These are phyloP conservation scores for Penicillium sp. DNA, from an alignment of 2,329 filamentous ascomycete genomes.

Conservation along the genomic window DNA sequence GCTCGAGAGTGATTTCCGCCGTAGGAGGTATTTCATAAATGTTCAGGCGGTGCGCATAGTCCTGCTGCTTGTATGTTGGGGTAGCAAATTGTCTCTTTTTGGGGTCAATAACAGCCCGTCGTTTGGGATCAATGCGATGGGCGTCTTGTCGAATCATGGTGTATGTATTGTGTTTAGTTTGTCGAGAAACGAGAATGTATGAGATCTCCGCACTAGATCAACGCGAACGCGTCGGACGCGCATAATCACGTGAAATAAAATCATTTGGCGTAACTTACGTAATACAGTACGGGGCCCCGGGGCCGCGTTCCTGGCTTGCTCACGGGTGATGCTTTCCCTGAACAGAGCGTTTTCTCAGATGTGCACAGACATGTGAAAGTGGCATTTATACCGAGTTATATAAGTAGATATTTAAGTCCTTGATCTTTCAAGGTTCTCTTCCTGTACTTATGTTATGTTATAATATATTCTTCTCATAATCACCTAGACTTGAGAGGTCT, in stretches of 20 bases:
- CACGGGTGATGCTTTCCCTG: neutral
- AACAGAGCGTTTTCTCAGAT: neutral
- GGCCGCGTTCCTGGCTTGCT: too few relatives aligned
- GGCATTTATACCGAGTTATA: neutral
- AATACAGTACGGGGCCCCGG: neutral
- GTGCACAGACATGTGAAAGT: conserved; percentile 13
- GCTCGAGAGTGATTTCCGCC: conserved; percentile 89
- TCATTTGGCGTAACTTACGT: neutral
- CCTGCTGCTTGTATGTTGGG: conserved; percentile 69
- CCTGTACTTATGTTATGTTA: too few relatives aligned
- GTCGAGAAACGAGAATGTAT: neutral
- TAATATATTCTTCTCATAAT: neutral
- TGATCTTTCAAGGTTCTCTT: neutral
- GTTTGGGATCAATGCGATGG: conserved; percentile 59
- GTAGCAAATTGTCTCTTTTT: conserved; percentile 85
- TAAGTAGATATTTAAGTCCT: neutral
- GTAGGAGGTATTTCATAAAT: conserved; percentile 88
- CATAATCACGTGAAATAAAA: conserved; percentile 10
- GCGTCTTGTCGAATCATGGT: conserved; percentile 46
- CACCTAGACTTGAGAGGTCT: neutral
- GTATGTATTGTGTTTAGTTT: neutral
- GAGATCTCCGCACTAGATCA: conserved; percentile 16
- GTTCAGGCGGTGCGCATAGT: conserved; percentile 84
- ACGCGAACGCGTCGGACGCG: conserved; percentile 25
- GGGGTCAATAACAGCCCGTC: conserved; percentile 71